Conservation (phyloP, 1,284 basidiomycete genomes). For the Tylopilus orsonianus region DNA sequence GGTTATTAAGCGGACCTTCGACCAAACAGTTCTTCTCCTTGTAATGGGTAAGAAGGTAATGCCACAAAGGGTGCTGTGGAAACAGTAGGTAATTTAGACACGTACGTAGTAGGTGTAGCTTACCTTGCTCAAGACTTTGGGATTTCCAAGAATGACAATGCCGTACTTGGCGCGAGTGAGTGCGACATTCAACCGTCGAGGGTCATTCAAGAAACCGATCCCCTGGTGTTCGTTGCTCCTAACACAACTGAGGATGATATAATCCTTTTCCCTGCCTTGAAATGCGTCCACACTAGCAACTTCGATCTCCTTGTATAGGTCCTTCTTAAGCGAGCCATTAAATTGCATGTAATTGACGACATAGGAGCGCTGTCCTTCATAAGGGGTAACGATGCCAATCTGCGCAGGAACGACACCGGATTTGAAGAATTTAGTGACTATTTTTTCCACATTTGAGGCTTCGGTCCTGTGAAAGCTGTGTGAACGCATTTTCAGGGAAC, state of each 20-base stretch:
- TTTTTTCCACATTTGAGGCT: slow-evolving; percentile 99
- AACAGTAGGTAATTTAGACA: slow-evolving; percentile 17
- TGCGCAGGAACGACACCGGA: slow-evolving; percentile 93
- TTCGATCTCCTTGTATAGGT: slow-evolving; percentile 98
- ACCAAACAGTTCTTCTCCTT: slow-evolving; percentile 95
- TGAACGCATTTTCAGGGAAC: not conserved
- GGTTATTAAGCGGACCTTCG: slow-evolving; percentile 94
- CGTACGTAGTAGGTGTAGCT: slow-evolving; percentile 26
- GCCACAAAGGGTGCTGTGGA: slow-evolving; percentile 92
- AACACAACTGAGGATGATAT: slow-evolving; percentile 99
- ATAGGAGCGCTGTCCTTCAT: slow-evolving; percentile 99
- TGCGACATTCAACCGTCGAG: slow-evolving; percentile 94
- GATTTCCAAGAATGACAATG: slow-evolving; percentile 96
- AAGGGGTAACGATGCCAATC: slow-evolving; percentile 98
- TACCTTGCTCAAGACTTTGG: slow-evolving; percentile 98
- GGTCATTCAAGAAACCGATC: slow-evolving; percentile 99
- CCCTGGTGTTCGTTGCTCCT: slow-evolving; percentile 99
- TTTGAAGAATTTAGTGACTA: slow-evolving; percentile 99
- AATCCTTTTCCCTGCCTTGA: slow-evolving; percentile 99
- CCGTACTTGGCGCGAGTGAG: slow-evolving; percentile 98
- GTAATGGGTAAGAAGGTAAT: slow-evolving; percentile 97
- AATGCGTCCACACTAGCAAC: slow-evolving; percentile 99
- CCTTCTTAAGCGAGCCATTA: slow-evolving; percentile 97
- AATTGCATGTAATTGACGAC: slow-evolving; percentile 99
- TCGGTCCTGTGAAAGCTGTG: slow-evolving; percentile 69